Conservation (phyloP, 2,329 filamentous ascomycete species). For the Diplodia mutila region DNA sequence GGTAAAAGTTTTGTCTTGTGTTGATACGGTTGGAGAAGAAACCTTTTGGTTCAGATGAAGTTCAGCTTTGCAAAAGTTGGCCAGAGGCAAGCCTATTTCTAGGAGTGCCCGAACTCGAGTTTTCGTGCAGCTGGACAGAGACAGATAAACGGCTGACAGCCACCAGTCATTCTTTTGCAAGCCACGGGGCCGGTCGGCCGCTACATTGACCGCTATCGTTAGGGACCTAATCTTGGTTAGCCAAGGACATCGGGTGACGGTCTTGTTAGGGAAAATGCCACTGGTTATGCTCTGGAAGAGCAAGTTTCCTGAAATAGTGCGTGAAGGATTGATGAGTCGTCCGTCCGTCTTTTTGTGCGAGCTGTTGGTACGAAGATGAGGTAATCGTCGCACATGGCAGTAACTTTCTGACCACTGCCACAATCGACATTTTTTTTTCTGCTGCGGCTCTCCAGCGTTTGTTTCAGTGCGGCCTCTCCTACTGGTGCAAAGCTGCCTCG, state of each 20-base stretch:
- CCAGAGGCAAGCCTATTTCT: not conserved
- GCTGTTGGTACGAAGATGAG: slow-evolving; percentile 19
- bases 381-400: slow-evolving; percentile 15
- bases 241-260: not conserved
- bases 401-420: not conserved
- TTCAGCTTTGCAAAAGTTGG: not conserved
- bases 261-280: not conserved
- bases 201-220: not conserved
- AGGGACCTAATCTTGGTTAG: not conserved
- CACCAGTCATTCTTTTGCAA: not conserved
- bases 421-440: not conserved
- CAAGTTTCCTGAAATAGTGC: not conserved
- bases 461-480: not conserved
- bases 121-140: not conserved
- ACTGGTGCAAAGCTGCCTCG: not conserved
- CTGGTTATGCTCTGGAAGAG: not conserved
- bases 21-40: not conserved
- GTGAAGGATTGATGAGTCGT: not conserved
- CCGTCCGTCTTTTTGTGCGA: not conserved
- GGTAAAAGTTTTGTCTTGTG: not conserved
- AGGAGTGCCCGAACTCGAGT: not conserved
- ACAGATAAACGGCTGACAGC: not conserved
- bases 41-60: not conserved
- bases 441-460: not conserved
- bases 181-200: not conserved